These are phyloP conservation scores for Geotrichum bryndzae DNA, from an alignment of 1,139 yeast genomes.

Conservation along the genomic window DNA sequence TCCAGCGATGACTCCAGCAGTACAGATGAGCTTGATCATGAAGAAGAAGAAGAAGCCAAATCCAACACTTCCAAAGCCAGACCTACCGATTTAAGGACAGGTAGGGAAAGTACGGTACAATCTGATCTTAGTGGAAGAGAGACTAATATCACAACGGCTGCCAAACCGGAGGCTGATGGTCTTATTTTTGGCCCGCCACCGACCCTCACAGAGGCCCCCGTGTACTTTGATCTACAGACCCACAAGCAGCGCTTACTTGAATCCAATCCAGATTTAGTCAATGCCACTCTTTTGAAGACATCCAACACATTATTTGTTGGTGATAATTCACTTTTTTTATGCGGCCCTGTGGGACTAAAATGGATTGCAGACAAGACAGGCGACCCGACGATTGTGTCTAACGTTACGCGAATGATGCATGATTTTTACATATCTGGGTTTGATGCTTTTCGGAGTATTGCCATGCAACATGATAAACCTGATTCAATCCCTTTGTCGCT, in stretches of 20 bases:
- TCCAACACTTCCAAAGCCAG: neutral
- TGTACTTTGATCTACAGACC: neutral
- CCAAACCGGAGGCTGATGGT: neutral
- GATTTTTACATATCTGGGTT: neutral
- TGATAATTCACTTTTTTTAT: slow-evolving; percentile 36
- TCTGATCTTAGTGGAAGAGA: neutral
- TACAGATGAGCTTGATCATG: neutral
- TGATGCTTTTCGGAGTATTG: slow-evolving; percentile 3
- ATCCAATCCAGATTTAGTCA: neutral
- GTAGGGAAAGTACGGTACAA: no score
- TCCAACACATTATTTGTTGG: slow-evolving; percentile 18
- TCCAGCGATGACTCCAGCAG: neutral
- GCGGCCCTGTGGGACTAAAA: slow-evolving; percentile 38
- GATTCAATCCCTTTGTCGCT: neutral
- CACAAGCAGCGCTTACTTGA: neutral
- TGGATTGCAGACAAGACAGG: slow-evolving; percentile 39
- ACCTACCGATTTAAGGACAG: no score
- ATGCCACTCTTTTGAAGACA: slow-evolving; percentile 2
- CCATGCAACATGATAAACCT: slow-evolving; percentile 1
- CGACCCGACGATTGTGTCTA: slow-evolving; percentile 27
- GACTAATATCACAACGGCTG: neutral
- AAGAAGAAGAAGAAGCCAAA: neutral
- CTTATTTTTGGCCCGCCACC: slow-evolving; percentile 5
- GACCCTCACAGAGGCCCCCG: neutral
- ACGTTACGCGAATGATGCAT: slow-evolving; percentile 31